Base-by-base conservation (phyloP, 768 basidiomycete species). In the Suillus tomentosus region DNA sequence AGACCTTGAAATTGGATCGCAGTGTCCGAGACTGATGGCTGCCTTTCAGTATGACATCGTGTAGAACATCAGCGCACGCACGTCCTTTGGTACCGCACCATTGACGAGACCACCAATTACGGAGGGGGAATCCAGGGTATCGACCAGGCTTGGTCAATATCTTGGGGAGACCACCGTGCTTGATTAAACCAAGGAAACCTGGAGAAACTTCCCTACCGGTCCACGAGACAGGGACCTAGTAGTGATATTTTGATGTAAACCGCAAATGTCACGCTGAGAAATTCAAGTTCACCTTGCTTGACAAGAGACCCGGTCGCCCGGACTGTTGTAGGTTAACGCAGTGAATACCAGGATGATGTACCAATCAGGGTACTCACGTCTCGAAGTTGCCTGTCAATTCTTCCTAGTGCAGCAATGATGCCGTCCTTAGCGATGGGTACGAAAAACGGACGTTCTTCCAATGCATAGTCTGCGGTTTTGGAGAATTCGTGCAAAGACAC, bases 21-120 rank as follows among this genome's bases (percentile, higher is more conserved):
- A 1, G 92, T 89, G 68, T 94, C 92, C 14, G 91, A 92, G 54
- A 93, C 90, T 92, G 53, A 61, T 34, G 39, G 61, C 62, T 9
- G 7, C 9, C 15, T 40, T 57, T 57, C 24, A 59, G 39, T 17
- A 51, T 34, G 34, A 11, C n/a, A 22, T 65, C 1, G 39, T 19
- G 39, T 43, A 24, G 39, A 47, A 45, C n/a, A n/a, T 53, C n/a
- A 17, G 8, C 36, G 50, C 8, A 80, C 88, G 68, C 71, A 90
- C 90, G 74, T 70, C 90, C 90, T 70, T 82, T 83, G 3, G 84
- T 87, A 19, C 91, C 92, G 61, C 75, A 72, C 85, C 86, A 94
- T n/a, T 79, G 72, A 17, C 92, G 82, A 4, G 91, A 90, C 90
- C 91, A 93, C 92, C 92, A 93, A 66, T 93, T 93, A 3, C 90